Base-by-base conservation (phyloP, 805 yeast genomes). In the Lachancea lanzarotensis region DNA sequence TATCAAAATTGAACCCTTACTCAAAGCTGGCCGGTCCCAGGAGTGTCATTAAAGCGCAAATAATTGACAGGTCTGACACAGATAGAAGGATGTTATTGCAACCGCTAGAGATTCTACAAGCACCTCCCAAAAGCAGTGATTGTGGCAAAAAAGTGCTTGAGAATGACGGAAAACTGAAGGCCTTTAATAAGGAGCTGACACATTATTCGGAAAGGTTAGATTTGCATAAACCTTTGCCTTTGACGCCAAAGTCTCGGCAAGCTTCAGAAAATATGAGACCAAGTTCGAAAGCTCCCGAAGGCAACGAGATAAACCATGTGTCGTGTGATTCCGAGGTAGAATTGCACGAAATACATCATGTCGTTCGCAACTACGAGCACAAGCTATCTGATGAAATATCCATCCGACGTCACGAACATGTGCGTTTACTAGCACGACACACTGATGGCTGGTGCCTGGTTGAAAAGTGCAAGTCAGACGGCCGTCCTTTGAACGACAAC, bases 391-490 rank as follows among this genome's bases (percentile, higher is more conserved):
- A 68, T 55, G 74, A 70, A 43, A 55, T 70, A 10, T 45, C 49
- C 12, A 52, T 69, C 5, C 7, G 33, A 1, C 35, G 38, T 2
- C 71, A 70, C 2, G 73, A 68, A 27, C 53, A 34, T 43, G 63
- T 65, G 9, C 57, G 56, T 47, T 52, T 69, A 1, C 45, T 69
- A 7, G 70, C 72, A 1, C 60, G 62, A 15, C 74, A 70, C 52
- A 65, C 71, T 1, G 74, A 70, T 50, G 73, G 73, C 3, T 70
- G 74, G 74, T 70, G 72, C 45, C 50, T 70, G 11, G 71, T 61
- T 2, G 73, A 69, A 42, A 68, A 63, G 41, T 63, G 67, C 43
- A 47, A 52, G 13, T 17, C 16, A 12, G 45, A 48, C 17, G 71
- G 69, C 0, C 41, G 33, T 2, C 39, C 51, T 3, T 8, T 49